Evolutionary conservation across 2,329 filamentous ascomycete genomes (phyloP).

Genomic region (Cercospora sesami): DNA sequence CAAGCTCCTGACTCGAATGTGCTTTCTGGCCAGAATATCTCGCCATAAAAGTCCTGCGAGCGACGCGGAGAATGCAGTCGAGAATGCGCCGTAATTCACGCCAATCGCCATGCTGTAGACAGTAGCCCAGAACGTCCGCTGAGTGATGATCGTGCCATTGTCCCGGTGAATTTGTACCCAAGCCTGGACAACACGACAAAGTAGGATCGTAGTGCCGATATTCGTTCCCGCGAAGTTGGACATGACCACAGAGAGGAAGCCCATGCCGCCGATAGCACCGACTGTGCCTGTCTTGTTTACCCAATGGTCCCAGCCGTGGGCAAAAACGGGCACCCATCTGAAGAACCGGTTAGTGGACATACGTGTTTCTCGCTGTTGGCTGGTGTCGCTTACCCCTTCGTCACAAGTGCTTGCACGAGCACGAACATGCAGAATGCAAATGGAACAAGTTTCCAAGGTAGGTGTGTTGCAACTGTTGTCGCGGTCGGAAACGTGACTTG

Average conservation of each 20-base stretch:
- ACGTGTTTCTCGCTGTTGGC: not conserved
- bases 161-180: conserved; percentile 62
- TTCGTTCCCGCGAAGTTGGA: conserved; percentile 72
- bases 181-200: conserved; percentile 68
- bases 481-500: conserved; percentile 72
- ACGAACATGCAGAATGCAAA: conserved; percentile 76
- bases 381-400: conserved; percentile 53
- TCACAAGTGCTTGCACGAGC: conserved; percentile 69
- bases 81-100: conserved; percentile 74
- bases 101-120: conserved; percentile 74
- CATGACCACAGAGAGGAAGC: conserved; percentile 65
- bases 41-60: conserved; percentile 71
- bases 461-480: conserved; percentile 62
- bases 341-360: not conserved
- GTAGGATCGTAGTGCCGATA: conserved; percentile 72
- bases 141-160: conserved; percentile 53
- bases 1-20: conserved; percentile 62
- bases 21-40: conserved; percentile 67
- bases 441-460: conserved; percentile 67
- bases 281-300: conserved; percentile 67
- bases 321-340: conserved; percentile 68
- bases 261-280: conserved; percentile 71
- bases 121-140: conserved; percentile 71
- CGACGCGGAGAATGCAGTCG: conserved; percentile 69
- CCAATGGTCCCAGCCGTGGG: conserved; percentile 73